These are phyloP conservation scores for Westerdykella ornata DNA, from an alignment of 2,329 filamentous ascomycete genomes.

Conservation along the genomic window DNA sequence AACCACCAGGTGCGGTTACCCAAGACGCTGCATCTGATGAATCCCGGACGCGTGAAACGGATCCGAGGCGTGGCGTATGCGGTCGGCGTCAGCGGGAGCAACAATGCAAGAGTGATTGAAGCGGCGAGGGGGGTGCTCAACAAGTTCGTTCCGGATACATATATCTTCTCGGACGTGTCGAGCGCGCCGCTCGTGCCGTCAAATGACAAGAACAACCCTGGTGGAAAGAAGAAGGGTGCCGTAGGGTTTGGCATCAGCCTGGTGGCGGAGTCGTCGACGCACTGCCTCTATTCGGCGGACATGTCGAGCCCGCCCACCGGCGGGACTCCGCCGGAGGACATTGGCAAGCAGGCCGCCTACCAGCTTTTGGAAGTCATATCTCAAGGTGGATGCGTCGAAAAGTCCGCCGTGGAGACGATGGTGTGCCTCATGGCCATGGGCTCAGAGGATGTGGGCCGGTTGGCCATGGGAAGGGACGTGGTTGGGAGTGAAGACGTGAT, in stretches of 20 bases:
- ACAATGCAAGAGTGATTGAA: slow-evolving; percentile 94
- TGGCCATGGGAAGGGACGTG: slow-evolving; percentile 75
- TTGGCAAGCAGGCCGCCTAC: slow-evolving; percentile 80
- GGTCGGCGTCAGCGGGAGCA: slow-evolving; percentile 82
- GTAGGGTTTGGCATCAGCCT: slow-evolving; percentile 88
- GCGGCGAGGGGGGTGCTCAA: slow-evolving; percentile 82
- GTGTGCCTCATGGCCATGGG: slow-evolving; percentile 96
- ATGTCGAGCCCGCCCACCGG: slow-evolving; percentile 66
- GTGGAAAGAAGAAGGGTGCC: slow-evolving; percentile 56
- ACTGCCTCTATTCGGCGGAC: slow-evolving; percentile 83
- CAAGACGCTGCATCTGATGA: slow-evolving; percentile 85
- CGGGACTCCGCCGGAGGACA: slow-evolving; percentile 79
- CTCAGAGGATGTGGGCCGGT: slow-evolving; percentile 83
- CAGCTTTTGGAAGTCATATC: slow-evolving; percentile 79
- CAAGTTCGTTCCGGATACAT: slow-evolving; percentile 73
- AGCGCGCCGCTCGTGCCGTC: slow-evolving; percentile 57
- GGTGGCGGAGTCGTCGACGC: slow-evolving; percentile 85
- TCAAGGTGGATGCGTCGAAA: slow-evolving; percentile 73
- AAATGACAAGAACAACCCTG: slow-evolving; percentile 59
- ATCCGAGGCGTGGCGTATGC: slow-evolving; percentile 92
- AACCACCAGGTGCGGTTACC: slow-evolving; percentile 88
- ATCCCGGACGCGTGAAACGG: slow-evolving; percentile 75
- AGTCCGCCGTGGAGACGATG: slow-evolving; percentile 64
- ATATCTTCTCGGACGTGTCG: slow-evolving; percentile 68
- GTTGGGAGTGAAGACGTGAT: slow-evolving; percentile 75